Conservation (phyloP, 495 filamentous ascomycete species). For the Neurospora tetraspora region DNA sequence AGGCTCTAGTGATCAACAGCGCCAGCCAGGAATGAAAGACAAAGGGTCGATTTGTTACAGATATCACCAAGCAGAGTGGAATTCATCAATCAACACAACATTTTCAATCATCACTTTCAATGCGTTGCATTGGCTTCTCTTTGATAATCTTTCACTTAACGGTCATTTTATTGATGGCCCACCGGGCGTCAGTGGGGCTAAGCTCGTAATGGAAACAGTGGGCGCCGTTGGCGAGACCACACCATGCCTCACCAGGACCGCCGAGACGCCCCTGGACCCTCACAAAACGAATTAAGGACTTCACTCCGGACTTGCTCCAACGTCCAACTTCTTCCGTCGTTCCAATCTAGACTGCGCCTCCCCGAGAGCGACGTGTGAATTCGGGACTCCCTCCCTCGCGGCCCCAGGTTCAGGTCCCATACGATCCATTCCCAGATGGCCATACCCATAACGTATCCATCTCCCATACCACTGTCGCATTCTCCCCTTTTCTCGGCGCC, state of each 20-base stretch:
- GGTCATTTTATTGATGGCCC: not conserved
- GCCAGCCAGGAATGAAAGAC: too few species aligned
- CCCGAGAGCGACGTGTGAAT: not conserved
- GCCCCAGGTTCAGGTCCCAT: not conserved
- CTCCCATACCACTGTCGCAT: not conserved
- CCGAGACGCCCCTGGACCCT: not conserved
- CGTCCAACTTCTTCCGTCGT: not conserved
- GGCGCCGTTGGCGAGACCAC: not conserved
- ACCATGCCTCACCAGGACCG: not conserved
- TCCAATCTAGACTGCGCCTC: not conserved
- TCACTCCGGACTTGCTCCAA: not conserved
- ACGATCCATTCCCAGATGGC: not conserved
- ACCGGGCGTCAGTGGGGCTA: not conserved
- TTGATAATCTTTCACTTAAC: not conserved
- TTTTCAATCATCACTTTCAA: not conserved
- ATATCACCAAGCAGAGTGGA: too few species aligned
- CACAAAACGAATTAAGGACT: not conserved
- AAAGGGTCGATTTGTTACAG: too few species aligned
- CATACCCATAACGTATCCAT: not conserved
- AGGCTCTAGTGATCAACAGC: not conserved
- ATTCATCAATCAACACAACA: not conserved
- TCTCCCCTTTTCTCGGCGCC: not conserved
- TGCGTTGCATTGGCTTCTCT: not conserved
- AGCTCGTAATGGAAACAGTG: not conserved
- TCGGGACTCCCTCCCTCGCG: not conserved